These are phyloP conservation scores for Cydonia oblonga DNA, from an alignment of 331 rosid genomes.

Conservation along the genomic window DNA sequence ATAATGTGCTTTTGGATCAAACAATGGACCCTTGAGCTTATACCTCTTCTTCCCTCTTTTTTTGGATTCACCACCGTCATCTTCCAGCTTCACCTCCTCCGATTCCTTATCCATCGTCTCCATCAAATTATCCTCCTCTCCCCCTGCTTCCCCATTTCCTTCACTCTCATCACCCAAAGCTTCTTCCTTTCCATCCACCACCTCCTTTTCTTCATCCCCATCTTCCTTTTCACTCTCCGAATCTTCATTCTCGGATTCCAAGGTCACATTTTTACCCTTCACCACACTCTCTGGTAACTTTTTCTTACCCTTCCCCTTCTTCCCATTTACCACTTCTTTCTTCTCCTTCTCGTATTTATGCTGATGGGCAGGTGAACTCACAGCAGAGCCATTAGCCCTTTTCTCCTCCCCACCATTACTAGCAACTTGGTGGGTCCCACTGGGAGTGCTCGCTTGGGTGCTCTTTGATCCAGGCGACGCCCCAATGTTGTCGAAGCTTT, in stretches of 20 bases:
- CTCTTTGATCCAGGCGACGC: conserved; percentile 49
- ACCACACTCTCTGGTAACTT: conserved; percentile 16
- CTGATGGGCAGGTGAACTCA: conserved; percentile 9
- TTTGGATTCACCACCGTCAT: conserved; percentile 33
- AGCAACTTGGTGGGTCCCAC: conserved; percentile 7
- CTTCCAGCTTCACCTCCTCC: conserved; percentile 37
- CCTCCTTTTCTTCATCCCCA: conserved; percentile 37
- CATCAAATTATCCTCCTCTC: conserved; percentile 28
- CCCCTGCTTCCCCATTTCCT: conserved; percentile 25
- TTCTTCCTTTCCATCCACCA: conserved; percentile 42
- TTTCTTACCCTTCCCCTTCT: conserved; percentile 24
- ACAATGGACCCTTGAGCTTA: conserved; percentile 64
- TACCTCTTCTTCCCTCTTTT: conserved; percentile 18
- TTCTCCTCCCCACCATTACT: conserved; percentile 21
- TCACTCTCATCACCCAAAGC: conserved; percentile 34
- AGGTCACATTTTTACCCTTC: conserved; percentile 16
- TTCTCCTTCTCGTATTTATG: conserved; percentile 28
- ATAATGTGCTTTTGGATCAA: conserved; percentile 61
- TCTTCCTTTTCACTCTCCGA: conserved; percentile 24
- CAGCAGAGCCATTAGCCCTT: conserved; percentile 34
- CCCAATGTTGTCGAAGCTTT: conserved; percentile 76
- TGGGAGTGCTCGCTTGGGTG: conserved; percentile 1
- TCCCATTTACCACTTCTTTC: conserved; percentile 26
- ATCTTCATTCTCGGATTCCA: conserved; percentile 31
- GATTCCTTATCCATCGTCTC: conserved; percentile 50